Base-by-base conservation (phyloP, 305 asterid species). In the Salvia sclarea region DNA sequence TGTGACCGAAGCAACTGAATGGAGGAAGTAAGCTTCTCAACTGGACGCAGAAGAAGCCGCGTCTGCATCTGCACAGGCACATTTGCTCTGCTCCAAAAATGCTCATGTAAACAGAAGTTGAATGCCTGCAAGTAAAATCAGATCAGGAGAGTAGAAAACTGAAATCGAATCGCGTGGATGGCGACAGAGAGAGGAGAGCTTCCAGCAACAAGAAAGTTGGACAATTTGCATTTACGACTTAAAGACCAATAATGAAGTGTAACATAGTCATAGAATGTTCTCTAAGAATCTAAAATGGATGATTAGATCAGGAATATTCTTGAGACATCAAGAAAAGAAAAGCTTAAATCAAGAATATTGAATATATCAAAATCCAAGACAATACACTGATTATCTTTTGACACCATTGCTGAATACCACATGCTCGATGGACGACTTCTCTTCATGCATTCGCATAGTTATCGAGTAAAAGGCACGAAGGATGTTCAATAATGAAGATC, bases 101-200 rank as follows among this genome's bases (percentile, higher is more conserved):
- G 28, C 54, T 58, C 17, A 10, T 20, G 22, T 53, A 48, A 64
- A 30, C 60, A 18, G 41, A 25, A 66, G 16, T 44, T 54, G 55
- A 37, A 55, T 8, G 58, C 75, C 75, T 66, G 53, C 37, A 30
- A 41, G 17, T 54, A 54, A 47, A 61, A 70, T 43, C 7, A 24
- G 44, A 56, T 47, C 55, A 75, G 43, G 62, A 37, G 35, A 62
- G 4, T 45, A 28, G 53, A 61, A 28, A 53, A 76, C 62, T 17
- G 53, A 3, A 38, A 60, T 3, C 44, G 7, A 38, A 60, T 3
- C 44, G 7, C 21, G 11, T 2, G 20, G n/a, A 35, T 24, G 24
- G 2, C 20, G 53, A 49, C 22, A 48, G 12, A 38, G 52, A 60
- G 54, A 48, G 11, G 31, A 35, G 3, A 6, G 28, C 16, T 33